Evolutionary conservation across 768 basidiomycete species (phyloP), one percentile per base, ranked within the genome.

Genomic region (Mrakia blollopis): DNA sequence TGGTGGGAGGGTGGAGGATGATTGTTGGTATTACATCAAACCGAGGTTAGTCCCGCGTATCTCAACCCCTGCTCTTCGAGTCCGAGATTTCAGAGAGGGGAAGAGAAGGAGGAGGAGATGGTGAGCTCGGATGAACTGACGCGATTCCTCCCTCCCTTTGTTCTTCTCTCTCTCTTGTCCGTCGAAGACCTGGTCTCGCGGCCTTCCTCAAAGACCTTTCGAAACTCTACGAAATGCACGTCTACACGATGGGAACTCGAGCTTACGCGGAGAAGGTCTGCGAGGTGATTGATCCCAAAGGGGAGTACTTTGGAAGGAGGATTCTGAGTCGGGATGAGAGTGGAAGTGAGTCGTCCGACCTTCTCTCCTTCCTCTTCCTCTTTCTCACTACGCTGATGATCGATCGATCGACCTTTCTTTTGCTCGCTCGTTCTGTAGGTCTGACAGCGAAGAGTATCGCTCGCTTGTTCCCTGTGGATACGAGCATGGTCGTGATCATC

Each of bases 201-300:
- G 87, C 88, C 67, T 98, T 99, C 83, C 86, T 99, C 72, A 85
- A 85, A 78, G 86, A 87, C 63, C 88, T 91, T 79, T 87, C 91
- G 50, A 85, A 86, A 70, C 90, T 91, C 81, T 99, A 96, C 84
- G 95, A 98, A 85, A 94, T 98, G 94, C 97, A 98, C 83, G 95
- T 99, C 67, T 99, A 99, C 84, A 99, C 96, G 32, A 98, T 98
- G 95, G 97, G 97, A 74, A 98, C 96, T 35, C 89, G 97, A 63
- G 91, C 93, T 63, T 99, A 98, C 84, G 97, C 97, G 52, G 92
- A 94, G 83, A 89, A 94, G 83, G 96, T 98, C 28, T 97, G 94
- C 83, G 88, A 91, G 67, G 91, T 93, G 37, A 93, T 99, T 81
- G 97, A 99, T 85, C 93, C 96, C 21, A 89, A 91, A 71, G 89